Evolutionary conservation across 176 grass and related monocot species (phyloP).

Genomic region (Echinochloa phyllopogon): DNA sequence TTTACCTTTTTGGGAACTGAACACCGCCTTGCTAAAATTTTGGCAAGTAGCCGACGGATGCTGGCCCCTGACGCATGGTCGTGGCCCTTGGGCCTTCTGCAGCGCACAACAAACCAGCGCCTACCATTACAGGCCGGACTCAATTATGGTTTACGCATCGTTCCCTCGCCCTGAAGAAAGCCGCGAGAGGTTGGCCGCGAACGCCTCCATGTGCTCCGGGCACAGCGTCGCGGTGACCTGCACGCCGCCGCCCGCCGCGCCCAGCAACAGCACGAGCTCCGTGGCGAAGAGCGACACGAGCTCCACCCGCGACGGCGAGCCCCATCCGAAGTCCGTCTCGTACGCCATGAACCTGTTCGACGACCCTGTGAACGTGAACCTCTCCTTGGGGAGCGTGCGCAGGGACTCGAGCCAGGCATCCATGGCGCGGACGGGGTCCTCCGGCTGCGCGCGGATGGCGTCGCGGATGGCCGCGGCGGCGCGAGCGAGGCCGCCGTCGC

Average conservation of each 20-base stretch:
- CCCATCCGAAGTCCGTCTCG: slow-evolving; percentile 51
- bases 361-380: not conserved
- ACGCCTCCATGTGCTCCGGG: not conserved
- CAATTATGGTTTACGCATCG: too few relatives aligned
- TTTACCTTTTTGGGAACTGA: too few relatives aligned
- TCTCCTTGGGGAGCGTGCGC: not conserved
- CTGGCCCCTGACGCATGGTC: too few relatives aligned
- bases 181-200: not conserved
- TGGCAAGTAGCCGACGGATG: too few relatives aligned
- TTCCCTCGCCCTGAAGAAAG: not conserved
- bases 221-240: slow-evolving; percentile 14
- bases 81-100: too few relatives aligned
- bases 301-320: slow-evolving; percentile 41
- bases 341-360: slow-evolving; percentile 55
- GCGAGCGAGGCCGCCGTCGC: not conserved
- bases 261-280: slow-evolving; percentile 19
- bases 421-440: not conserved
- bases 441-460: not conserved
- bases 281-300: not conserved
- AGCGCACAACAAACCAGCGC: too few relatives aligned
- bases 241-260: slow-evolving; percentile 35
- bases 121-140: too few relatives aligned
- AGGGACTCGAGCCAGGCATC: not conserved
- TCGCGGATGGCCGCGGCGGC: slow-evolving; percentile 27
- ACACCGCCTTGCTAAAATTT: too few relatives aligned